Base-by-base conservation (phyloP, 1,139 yeast genomes). In the Lipomyces yarrowii region DNA sequence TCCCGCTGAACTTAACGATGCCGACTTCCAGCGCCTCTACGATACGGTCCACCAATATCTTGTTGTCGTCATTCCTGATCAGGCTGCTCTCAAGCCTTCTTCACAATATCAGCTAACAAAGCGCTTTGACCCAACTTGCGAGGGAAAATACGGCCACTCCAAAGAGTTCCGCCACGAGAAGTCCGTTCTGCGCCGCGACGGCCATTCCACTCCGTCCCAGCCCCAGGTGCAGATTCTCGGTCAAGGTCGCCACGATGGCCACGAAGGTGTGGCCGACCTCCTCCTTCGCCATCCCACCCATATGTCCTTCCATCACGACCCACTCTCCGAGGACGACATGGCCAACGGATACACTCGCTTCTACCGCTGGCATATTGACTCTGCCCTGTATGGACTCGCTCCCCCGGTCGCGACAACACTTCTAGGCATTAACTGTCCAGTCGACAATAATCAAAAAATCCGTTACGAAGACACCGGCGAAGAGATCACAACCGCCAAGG, bases 311-410 rank as follows among this genome's bases (percentile, higher is more conserved):
- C 97, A 91, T 79, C 87, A 87, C 71, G 79, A 82, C 23, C 83
- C 87, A 0, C 82, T 91, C 70, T 80, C 87, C n/a, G 83, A 84
- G 37, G 84, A 84, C 42, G 86, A 89, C 70, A 85, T 89, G 72
- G 83, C 83, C 2, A 80, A 84, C 39, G 85, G 87, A 64, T 83
- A 84, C 76, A 91, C 97, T 1, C 83, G 96, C 71, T 91, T 88
- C 77, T 91, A 90, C 83, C 86, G 97, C 79, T 91, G 97, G 97
- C 97, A 91, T 78, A 90, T 91, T 72, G 97, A 91, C 78, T 88
- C 94, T 58, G 97, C 97, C 5, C 83, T 91, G 61, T 91, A 91
- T 74, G 96, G 86, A 48, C 82, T 90, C 73, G 86, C 93, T 8
- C 96, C 97, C 37, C 97, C 97, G 42, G 83, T 88, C 71, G 90